Evolutionary conservation across 1,139 yeast genomes (phyloP), one percentile per base, ranked within the genome.

Genomic region (Blastobotrys serpentis): DNA sequence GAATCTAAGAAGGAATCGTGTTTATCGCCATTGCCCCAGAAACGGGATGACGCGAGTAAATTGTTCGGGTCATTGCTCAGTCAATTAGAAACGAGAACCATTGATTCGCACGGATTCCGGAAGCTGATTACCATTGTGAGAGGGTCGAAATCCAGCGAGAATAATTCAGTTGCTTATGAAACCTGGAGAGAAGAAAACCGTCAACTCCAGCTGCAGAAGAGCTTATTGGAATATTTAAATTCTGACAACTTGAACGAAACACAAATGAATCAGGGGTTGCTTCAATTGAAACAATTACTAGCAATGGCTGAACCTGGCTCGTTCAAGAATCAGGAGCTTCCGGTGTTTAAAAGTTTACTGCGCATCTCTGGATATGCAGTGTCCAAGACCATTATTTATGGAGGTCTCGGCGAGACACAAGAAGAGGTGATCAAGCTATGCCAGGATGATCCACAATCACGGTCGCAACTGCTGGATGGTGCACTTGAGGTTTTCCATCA

Each of bases 91-190:
- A 43, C 49, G 2, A 44, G 49, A 25, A 44, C 55, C 2, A 55
- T 61, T 30, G 59, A 53, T 25, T 47, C 60, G 2, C 59, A 59
- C 47, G 63, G 63, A 25, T 54, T 59, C 38, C 47, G 62, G 14
- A 59, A 58, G 41, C 48, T 59, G 42, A 49, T 54, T 25, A 52
- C 57, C n/a, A 53, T 59, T 36, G 56, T 57, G 7, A 51, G 50
- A 29, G 56, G 59, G 2, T 42, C 54, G 19, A 49, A 50, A 29
- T 16, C 40, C 37, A 40, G 42, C 18, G 48, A 47, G 13, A 17
- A 29, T 5, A 46, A 47, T 23, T 18, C 14, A 3, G 52, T 54
- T 18, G 61, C 60, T 8, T 53, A 53, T 36, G 48, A 30, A 13
- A 52, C 51, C 5, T 59, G 61, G 62, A 46, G 43, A 25, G 44